Conservation (phyloP, 1,284 basidiomycete genomes). For the Hypsizygus ulmarius region DNA sequence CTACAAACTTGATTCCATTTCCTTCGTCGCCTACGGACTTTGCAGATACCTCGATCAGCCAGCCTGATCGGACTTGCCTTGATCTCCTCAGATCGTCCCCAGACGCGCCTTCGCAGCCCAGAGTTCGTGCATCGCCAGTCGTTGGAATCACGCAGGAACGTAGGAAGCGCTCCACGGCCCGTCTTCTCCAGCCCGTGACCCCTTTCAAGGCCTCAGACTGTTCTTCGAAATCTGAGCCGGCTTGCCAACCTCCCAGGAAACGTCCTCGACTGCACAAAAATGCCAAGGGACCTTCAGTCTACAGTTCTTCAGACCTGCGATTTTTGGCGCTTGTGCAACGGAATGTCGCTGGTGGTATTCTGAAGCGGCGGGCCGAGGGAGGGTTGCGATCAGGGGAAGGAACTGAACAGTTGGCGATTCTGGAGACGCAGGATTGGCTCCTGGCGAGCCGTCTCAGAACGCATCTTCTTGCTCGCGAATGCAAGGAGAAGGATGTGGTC, state of each 20-base stretch:
- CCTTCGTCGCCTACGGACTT: slow-evolving; percentile 14
- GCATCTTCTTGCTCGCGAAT: slow-evolving; percentile 16
- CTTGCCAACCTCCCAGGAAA: slow-evolving; percentile 19
- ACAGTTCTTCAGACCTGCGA: slow-evolving; percentile 15
- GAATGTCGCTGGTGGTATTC: slow-evolving; percentile 16
- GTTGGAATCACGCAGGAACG: slow-evolving; percentile 12
- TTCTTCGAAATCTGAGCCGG: slow-evolving; percentile 4
- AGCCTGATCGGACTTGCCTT: slow-evolving; percentile 20
- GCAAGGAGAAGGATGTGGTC: slow-evolving; percentile 14
- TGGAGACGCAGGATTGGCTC: slow-evolving; percentile 19
- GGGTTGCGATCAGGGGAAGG: neutral
- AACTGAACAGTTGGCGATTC: neutral
- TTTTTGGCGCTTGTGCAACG: slow-evolving; percentile 20
- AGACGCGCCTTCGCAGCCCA: slow-evolving; percentile 6
- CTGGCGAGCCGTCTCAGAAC: slow-evolving; percentile 19
- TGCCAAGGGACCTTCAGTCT: slow-evolving; percentile 2
- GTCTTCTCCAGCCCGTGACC: slow-evolving; percentile 1
- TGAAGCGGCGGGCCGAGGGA: slow-evolving; percentile 8
- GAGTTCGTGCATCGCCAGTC: slow-evolving; percentile 6
- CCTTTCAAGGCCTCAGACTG: neutral
- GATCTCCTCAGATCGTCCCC: slow-evolving; percentile 15
- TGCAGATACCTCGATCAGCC: slow-evolving; percentile 16
- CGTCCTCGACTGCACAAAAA: slow-evolving; percentile 18
- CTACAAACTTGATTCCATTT: slow-evolving; percentile 19
- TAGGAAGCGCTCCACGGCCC: slow-evolving; percentile 16